phyloP scores from a whole-genome alignment of 768 basidiomycete genomes.

The Cubamyces sp. region DNA sequence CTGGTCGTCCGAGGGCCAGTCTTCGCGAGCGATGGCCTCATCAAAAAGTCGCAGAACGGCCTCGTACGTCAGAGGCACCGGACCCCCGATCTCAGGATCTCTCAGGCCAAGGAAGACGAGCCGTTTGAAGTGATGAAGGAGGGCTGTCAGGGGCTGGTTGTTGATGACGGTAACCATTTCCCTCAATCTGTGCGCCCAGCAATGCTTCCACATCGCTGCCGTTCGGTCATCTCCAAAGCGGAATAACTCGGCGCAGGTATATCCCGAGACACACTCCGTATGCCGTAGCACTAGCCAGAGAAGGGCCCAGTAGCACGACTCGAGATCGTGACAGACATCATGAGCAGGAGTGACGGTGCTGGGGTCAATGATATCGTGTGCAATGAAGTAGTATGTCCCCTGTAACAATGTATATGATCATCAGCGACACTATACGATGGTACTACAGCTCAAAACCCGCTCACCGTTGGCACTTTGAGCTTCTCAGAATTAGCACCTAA shows the following conservation, averaged over 20 bases:
- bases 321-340: conserved; percentile 14
- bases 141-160: not conserved
- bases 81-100: too few relatives aligned
- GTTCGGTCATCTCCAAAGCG: too few relatives aligned
- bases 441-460: not conserved
- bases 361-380: conserved; percentile 1
- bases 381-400: conserved; percentile 12
- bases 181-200: too few relatives aligned
- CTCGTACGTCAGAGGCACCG: conserved; percentile 3
- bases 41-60: conserved; percentile 9
- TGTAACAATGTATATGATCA: not conserved
- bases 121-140: not conserved
- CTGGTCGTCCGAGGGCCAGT: conserved; percentile 11
- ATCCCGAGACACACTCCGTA: not conserved
- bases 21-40: not conserved
- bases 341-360: not conserved
- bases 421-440: too few relatives aligned
- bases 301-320: conserved; percentile 23
- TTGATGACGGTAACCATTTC: not conserved
- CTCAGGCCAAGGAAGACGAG: not conserved
- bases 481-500: not conserved
- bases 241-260: too few relatives aligned
- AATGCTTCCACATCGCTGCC: too few relatives aligned
- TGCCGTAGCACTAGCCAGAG: conserved; percentile 16
- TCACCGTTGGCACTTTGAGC: conserved; percentile 1